These are phyloP conservation scores for Acacia melanoxylon DNA, from an alignment of 306 rosid species.

Conservation along the genomic window DNA sequence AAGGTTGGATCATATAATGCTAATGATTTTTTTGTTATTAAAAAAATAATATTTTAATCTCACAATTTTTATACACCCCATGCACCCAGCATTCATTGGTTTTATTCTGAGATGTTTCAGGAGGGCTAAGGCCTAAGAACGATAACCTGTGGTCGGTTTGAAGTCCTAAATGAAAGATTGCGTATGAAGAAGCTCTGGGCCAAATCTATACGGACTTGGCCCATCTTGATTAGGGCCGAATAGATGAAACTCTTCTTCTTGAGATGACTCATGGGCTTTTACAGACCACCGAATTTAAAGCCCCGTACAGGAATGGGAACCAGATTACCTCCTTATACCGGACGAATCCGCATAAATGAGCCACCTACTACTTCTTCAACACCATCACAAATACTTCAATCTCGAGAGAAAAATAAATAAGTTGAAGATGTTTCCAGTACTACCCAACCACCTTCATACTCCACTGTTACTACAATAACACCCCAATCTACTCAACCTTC, in stretches of 20 bases:
- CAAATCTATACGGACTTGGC: not conserved
- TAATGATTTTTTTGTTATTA: not conserved
- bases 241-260: not conserved
- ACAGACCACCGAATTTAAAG: not conserved
- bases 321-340: too few species aligned
- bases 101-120: not conserved
- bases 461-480: too few species aligned
- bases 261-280: not conserved
- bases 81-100: not conserved
- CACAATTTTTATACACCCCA: not conserved
- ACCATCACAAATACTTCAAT: too few species aligned
- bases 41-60: not conserved
- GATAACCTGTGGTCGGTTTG: not conserved
- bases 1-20: not conserved
- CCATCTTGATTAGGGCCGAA: not conserved
- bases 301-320: not conserved
- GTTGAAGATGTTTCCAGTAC: too few species aligned
- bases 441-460: too few species aligned
- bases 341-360: too few species aligned
- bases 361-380: too few species aligned
- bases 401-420: too few species aligned
- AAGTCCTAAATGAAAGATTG: too few species aligned
- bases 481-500: too few species aligned
- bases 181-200: not conserved
- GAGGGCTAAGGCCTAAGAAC: not conserved